Evolutionary conservation across 2,329 filamentous ascomycete genomes (phyloP).

Genomic region (Neonectria neomacrospora): DNA sequence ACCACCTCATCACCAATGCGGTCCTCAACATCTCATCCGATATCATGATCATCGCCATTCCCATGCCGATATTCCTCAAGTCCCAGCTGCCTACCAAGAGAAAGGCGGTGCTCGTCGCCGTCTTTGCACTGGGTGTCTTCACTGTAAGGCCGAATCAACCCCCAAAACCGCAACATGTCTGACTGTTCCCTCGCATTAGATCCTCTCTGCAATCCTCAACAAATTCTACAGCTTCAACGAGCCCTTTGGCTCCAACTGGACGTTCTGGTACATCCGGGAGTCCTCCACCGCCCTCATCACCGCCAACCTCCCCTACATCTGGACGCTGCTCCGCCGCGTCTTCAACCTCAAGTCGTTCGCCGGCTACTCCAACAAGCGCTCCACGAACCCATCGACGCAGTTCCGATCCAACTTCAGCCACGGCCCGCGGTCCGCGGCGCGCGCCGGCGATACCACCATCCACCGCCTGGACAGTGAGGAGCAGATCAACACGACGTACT

Average conservation of each 20-base stretch:
- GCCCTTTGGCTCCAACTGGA: conserved; percentile 53
- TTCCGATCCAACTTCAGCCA: conserved; percentile 43
- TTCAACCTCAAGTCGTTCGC: conserved; percentile 51
- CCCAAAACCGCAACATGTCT: not conserved
- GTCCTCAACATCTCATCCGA: conserved; percentile 71
- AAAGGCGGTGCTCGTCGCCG: conserved; percentile 61
- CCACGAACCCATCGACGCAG: conserved; percentile 41
- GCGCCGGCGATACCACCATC: conserved; percentile 41
- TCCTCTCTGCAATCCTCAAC: conserved; percentile 61
- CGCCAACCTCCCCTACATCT: conserved; percentile 55
- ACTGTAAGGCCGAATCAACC: conserved; percentile 50
- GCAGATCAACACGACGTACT: conserved; percentile 48
- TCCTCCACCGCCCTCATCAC: conserved; percentile 56
- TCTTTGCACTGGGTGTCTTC: conserved; percentile 60
- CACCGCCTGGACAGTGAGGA: conserved; percentile 51
- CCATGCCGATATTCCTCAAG: conserved; percentile 63
- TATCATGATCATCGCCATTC: conserved; percentile 67
- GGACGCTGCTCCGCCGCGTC: conserved; percentile 52
- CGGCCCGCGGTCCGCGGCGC: conserved; percentile 39
- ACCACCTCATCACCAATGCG: conserved; percentile 69
- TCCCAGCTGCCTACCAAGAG: conserved; percentile 61
- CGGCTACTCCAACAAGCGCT: conserved; percentile 46
- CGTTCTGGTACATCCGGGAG: conserved; percentile 57
- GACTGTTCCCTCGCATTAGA: conserved; percentile 46
- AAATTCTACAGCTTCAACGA: conserved; percentile 56